These are phyloP conservation scores for Candida maesae DNA, from an alignment of 805 yeast genomes.

Conservation along the genomic window DNA sequence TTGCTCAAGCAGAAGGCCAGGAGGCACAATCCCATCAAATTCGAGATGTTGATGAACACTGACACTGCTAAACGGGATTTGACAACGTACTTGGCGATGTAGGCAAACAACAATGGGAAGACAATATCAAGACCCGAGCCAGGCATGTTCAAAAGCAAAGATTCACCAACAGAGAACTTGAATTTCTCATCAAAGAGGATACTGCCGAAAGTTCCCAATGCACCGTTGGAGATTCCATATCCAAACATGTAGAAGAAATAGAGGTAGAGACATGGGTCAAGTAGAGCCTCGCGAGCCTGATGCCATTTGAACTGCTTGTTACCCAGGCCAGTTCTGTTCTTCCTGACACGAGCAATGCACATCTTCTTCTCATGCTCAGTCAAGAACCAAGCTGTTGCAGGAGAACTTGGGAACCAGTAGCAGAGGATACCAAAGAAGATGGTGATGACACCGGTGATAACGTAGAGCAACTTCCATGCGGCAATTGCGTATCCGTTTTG, in stretches of 20 bases:
- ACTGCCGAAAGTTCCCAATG: conserved; percentile 25
- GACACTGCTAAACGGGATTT: conserved; percentile 23
- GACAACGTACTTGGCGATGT: conserved; percentile 19
- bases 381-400: conserved; percentile 45
- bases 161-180: conserved; percentile 9
- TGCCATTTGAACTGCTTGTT: conserved; percentile 47
- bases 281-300: conserved; percentile 49
- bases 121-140: conserved; percentile 28
- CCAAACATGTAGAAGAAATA: conserved; percentile 38
- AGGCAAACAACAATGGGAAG: conserved; percentile 15
- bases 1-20: conserved; percentile 32
- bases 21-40: conserved; percentile 30
- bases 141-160: conserved; percentile 30
- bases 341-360: conserved; percentile 48
- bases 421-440: conserved; percentile 44
- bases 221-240: conserved; percentile 50
- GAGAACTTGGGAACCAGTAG: conserved; percentile 53
- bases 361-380: conserved; percentile 41
- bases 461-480: conserved; percentile 58
- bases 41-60: conserved; percentile 17
- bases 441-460: conserved; percentile 59
- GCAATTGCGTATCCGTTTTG: conserved; percentile 35
- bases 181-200: conserved; percentile 13
- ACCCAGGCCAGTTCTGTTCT: conserved; percentile 56
- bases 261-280: conserved; percentile 49